phyloP scores from a whole-genome alignment of 495 filamentous ascomycete species.

The Geoglossum glabrum region DNA sequence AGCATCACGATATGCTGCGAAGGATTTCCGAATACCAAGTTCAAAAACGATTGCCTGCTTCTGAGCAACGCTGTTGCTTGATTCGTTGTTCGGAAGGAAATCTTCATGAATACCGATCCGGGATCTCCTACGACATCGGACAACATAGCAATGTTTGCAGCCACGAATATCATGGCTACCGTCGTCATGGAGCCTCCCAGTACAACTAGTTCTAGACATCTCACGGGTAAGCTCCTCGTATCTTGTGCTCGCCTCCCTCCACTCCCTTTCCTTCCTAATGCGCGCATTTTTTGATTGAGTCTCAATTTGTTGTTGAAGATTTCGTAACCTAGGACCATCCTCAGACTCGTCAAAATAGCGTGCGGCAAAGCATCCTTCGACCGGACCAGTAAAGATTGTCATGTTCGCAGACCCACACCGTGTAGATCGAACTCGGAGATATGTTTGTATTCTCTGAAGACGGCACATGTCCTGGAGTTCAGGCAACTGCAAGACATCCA shows the following conservation, averaged over 20 bases:
- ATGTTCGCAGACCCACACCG: slow-evolving; percentile 2
- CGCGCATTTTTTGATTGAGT: slow-evolving; percentile 8
- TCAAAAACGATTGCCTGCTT: slow-evolving; percentile 11
- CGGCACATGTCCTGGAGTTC: slow-evolving; percentile 24
- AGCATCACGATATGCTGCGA: slow-evolving; percentile 11
- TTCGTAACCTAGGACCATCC: slow-evolving; percentile 11
- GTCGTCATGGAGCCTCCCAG: slow-evolving; percentile 14
- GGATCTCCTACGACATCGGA: slow-evolving; percentile 14
- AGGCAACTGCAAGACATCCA: slow-evolving; percentile 30
- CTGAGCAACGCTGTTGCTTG: slow-evolving; percentile 10
- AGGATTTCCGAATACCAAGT: slow-evolving; percentile 9
- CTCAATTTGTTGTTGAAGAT: slow-evolving; percentile 19
- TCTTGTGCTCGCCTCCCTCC: slow-evolving; percentile 15
- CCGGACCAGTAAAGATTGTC: slow-evolving; percentile 26
- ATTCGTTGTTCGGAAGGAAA: slow-evolving; percentile 20
- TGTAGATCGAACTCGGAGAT: slow-evolving; percentile 22
- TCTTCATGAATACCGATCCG: slow-evolving; percentile 24
- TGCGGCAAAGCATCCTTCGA: slow-evolving; percentile 22
- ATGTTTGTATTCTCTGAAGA: slow-evolving; percentile 25
- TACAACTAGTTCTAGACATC: slow-evolving; percentile 14
- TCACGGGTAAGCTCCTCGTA: slow-evolving; percentile 21
- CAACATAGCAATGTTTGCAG: slow-evolving; percentile 20
- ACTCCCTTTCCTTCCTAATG: slow-evolving; percentile 21
- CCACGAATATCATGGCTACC: slow-evolving; percentile 14
- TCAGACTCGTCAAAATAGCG: slow-evolving; percentile 22